Evolutionary conservation across 768 basidiomycete species (phyloP), one percentile per base, ranked within the genome.

Genomic region (Kwoniella europaea): DNA sequence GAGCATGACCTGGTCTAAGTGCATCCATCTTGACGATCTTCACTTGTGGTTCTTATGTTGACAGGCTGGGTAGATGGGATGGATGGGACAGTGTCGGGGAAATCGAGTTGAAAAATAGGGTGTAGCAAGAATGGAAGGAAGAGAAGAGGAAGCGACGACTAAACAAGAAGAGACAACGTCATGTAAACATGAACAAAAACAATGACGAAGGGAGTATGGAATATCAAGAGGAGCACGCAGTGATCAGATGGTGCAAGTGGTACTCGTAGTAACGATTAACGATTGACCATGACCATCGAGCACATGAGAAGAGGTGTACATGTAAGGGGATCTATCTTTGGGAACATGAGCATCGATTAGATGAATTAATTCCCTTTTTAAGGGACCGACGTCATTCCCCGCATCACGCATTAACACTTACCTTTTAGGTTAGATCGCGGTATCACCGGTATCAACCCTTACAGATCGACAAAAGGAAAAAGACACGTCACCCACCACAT

Each of bases 1-100:
- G 82, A 64, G 77, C 79, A 67, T 82, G 80, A 22, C 81, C 79
- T 0, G 81, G 81, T 59, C 78, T 71, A 4, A 83, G 76, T 50
- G 77, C 72, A 67, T 78, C 77, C 82, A 83, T 83, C 50, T 20
- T 77, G 69, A 29, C 58, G 22, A 20, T 22, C 24, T 35, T 18
- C n/a, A 35, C 35, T 35, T 35, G 35, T 7, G 35, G 35, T 35
- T 35, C 35, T 35, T 35, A 35, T 7, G 6, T 35, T 6, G 6
- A 6, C 7, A 35, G 35, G 35, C 35, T 35, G 35, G 35, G 35
- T 35, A 35, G 35, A 35, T 35, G 35, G 35, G 35, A 35, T 35
- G 35, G 35, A 35, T 7, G 35, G 35, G 3, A 35, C 35, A 35
- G 35, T 35, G 35, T 35, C 35, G 35, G 35, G 7, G 5, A 6